Evolutionary conservation across 2,329 filamentous ascomycete genomes (phyloP).

Genomic region (Penicillium sp.): DNA sequence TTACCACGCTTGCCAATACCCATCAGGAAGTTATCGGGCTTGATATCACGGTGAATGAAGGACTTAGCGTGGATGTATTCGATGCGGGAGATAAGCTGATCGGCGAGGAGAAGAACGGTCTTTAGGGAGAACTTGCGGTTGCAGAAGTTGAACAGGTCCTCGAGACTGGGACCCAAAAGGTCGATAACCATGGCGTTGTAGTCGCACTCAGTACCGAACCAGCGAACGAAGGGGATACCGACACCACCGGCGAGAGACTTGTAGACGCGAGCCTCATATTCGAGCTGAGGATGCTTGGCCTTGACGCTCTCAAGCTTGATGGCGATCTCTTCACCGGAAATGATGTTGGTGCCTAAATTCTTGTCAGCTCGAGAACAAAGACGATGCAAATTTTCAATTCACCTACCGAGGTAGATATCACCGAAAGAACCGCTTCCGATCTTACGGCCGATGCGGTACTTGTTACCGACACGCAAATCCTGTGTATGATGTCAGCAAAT

Average conservation of each 20-base stretch:
- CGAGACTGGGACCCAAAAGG: constrained; percentile 90
- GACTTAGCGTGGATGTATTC: constrained; percentile 99
- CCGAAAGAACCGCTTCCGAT: constrained; percentile 97
- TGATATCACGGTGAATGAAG: constrained; percentile 99
- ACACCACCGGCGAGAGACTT: constrained; percentile 91
- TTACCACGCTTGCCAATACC: constrained; percentile 98
- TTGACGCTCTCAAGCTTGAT: constrained; percentile 99
- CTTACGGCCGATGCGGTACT: constrained; percentile 99
- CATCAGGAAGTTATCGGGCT: constrained; percentile 99
- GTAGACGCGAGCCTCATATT: constrained; percentile 95
- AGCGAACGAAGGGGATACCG: constrained; percentile 97
- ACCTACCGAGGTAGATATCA: constrained; percentile 88
- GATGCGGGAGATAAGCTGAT: constrained; percentile 98
- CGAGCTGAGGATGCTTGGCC: constrained; percentile 97
- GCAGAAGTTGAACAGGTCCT: constrained; percentile 99
- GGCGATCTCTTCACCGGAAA: constrained; percentile 98
- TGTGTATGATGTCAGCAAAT: constrained; percentile 50
- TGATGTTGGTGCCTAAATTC: constrained; percentile 90
- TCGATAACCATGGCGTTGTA: constrained; percentile 99
- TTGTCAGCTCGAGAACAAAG: constrained; percentile 20
- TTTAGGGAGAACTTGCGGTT: constrained; percentile 99
- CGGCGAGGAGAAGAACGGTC: constrained; percentile 93
- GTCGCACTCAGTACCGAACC: constrained; percentile 99
- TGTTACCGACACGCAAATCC: constrained; percentile 99
- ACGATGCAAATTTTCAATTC: constrained; percentile 6